Evolutionary conservation across 345 rosid species (phyloP), one percentile per base, ranked within the genome.

Genomic region (Citropsis articulata): DNA sequence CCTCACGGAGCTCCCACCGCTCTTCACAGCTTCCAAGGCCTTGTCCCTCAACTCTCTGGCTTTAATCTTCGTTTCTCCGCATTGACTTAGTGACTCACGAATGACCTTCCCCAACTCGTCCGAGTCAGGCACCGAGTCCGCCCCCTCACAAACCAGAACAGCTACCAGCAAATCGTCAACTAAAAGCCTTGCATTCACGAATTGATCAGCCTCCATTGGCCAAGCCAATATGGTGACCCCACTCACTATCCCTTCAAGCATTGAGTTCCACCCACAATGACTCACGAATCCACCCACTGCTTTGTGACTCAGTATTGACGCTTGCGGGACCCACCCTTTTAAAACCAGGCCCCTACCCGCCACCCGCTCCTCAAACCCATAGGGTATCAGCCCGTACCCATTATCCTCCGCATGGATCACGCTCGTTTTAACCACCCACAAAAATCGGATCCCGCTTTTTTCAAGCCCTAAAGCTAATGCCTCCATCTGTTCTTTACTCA

Each of bases 131-230:
- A 92, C 93, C n/a, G 87, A 27, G 59, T 84, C 81, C 4, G 62
- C 84, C 0, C 91, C 94, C 62, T 86, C 87, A 9, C 91, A 85
- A 3, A 82, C 94, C 64, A 82, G 66, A 30, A 89, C 87, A 0
- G 82, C 88, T 73, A 81, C 87, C 16, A 89, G 88, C 85, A 89
- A 12, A 18, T 90, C 86, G 42, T 93, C 92, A 77, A 86, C 93
- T 53, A 89, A 38, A 50, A 89, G 76, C 79, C 74, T 82, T 1
- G 85, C 92, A 56, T 90, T 85, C 16, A 90, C 79, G 66, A 67
- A 88, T 75, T 91, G 95, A 78, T 89, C 95, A 19, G 90, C 93
- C 77, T 87, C 90, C 94, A 93, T 89, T 0, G 98, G 98, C 94
- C 94, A 90, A 4, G 78, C 89, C 82, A 91, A n/a, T 19, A 90